Conservation (phyloP, 805 yeast species). For the Babjeviella inositovora region DNA sequence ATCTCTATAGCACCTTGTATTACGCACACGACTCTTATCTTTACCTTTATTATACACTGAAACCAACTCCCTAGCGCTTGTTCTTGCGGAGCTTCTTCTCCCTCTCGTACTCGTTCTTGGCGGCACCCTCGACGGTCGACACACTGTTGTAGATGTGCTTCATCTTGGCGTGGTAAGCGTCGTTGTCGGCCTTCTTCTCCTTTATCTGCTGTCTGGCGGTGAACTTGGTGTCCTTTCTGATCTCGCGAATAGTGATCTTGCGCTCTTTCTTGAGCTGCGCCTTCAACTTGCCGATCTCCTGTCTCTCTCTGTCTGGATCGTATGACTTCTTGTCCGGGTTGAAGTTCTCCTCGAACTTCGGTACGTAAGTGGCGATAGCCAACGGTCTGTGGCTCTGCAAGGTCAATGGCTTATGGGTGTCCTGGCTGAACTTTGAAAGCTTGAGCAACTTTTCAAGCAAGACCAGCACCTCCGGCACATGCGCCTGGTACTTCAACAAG, state of each 20-base stretch:
- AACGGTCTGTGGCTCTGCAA: constrained; percentile 76
- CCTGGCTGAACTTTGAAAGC: constrained; percentile 25
- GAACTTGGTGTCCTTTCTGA: constrained; percentile 79
- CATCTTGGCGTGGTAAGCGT: constrained; percentile 81
- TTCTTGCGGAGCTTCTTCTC: constrained; percentile 57
- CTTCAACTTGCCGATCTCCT: constrained; percentile 70
- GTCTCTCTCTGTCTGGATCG: constrained; percentile 68
- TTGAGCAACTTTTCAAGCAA: constrained; percentile 28
- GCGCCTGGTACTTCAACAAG: constrained; percentile 16
- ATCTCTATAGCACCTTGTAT: no score
- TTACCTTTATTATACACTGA: no score
- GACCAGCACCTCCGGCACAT: constrained; percentile 12
- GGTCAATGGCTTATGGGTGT: constrained; percentile 51
- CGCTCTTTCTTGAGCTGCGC: constrained; percentile 83
- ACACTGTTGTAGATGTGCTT: constrained; percentile 74
- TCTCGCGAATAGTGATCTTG: constrained; percentile 75
- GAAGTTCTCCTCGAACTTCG: constrained; percentile 90
- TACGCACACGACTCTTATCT: no score
- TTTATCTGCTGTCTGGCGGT: constrained; percentile 73
- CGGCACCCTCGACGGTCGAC: constrained; percentile 90
- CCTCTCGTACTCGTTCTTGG: constrained; percentile 80
- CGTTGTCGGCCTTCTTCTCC: constrained; percentile 60
- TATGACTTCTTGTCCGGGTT: constrained; percentile 90
- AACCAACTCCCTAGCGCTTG: no score
- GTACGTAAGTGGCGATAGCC: constrained; percentile 73